Base-by-base conservation (phyloP, 306 rosid species). In the Cucurbita maxima region DNA sequence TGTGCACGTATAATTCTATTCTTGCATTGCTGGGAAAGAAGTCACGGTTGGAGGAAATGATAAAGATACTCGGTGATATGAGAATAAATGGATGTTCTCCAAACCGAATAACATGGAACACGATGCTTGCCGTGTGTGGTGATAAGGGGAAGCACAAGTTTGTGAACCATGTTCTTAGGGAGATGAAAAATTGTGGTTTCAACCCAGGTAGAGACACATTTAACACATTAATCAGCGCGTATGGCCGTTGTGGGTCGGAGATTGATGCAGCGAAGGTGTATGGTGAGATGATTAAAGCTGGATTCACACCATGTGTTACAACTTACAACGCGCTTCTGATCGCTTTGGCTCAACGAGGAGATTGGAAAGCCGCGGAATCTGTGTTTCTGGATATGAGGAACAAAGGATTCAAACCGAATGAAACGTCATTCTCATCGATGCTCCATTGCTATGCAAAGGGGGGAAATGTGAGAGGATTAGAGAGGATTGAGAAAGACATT, bases 181-280 rank as follows among this genome's bases (percentile, higher is more conserved):
- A 91, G 84, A 95, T 95, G 99, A 89, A 85, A 83, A 89, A 80
- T 60, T 87, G 91, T 73, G 99, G 99, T 38, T 95, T 94, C 78
- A 96, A 89, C 84, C 99, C 97, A 1, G 97, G 92, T 72, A 86
- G 95, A 78, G 97, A 95, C 84, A 95, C 99, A 7, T 95, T 89
- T 81, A 91, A 95, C 73, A 88, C 99, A 55, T 81, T 95, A 82
- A 95, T 95, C 64, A 89, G 96, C 41, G 90, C 96, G 16, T 91
- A 89, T 72, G 96, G 97, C 62, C 87, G 97, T 76, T 95, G 96
- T 80, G 99, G 96, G 57, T 85, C 97, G 38, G 91, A 89, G 73
- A 83, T 89, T 57, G 92, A 91, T 71, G 87, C 88, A 4, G 84
- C 88, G 7, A 86, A 87, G 61, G 84, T 89, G 96, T 86, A 84